These are phyloP conservation scores for Chlamydomonas sphaeroides DNA, from an alignment of 139 green algal species.

Conservation along the genomic window DNA sequence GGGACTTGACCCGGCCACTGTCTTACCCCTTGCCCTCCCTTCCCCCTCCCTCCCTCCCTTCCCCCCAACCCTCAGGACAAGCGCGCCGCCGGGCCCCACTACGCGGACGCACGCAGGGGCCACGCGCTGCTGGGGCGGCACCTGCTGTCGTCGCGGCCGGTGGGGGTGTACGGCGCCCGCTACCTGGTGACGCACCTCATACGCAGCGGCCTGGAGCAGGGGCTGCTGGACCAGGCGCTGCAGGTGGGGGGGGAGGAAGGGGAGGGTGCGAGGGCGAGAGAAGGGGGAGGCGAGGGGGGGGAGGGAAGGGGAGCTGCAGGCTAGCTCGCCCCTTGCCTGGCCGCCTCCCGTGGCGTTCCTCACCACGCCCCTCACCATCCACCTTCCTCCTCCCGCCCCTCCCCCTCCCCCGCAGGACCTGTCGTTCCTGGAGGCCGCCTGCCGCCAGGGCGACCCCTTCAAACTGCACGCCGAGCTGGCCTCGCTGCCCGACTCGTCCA, in stretches of 20 bases:
- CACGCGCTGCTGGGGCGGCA: constrained; percentile 18
- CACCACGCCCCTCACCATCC: background rate
- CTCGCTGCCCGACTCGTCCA: background rate
- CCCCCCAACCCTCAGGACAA: background rate
- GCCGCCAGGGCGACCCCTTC: constrained; percentile 29
- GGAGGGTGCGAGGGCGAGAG: background rate
- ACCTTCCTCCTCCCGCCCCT: no score
- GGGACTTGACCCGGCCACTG: no score
- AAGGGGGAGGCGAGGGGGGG: background rate
- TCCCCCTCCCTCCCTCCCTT: background rate
- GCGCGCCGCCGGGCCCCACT: background rate
- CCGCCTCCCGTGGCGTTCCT: no score
- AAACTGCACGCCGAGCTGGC: constrained; percentile 36
- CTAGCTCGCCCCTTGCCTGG: no score
- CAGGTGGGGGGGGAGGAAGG: background rate
- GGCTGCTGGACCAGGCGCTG: constrained; percentile 30
- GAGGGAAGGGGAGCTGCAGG: background rate
- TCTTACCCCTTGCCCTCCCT: no score
- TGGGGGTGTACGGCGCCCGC: constrained; percentile 17
- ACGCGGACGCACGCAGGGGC: constrained; percentile 17
- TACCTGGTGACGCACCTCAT: constrained; percentile 44
- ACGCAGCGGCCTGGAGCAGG: constrained; percentile 7
- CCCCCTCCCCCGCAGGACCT: constrained; percentile 29
- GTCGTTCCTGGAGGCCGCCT: constrained; percentile 28
- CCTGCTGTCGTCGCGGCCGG: constrained; percentile 13